phyloP scores from a whole-genome alignment of 768 basidiomycete genomes.

The Lactarius hengduanensis region DNA sequence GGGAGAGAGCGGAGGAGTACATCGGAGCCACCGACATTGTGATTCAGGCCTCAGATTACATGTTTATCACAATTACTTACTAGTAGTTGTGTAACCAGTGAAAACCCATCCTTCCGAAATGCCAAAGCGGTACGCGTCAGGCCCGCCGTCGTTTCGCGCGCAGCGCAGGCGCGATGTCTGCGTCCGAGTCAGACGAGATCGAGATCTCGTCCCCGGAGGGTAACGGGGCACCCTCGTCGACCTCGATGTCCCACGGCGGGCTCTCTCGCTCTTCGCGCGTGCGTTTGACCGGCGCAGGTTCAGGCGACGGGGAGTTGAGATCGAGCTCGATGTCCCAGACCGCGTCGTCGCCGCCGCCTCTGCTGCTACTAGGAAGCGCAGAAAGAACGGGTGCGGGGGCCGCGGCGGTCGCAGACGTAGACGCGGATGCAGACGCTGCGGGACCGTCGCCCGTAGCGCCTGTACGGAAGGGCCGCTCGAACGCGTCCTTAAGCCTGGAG shows the following conservation, averaged over 20 bases:
- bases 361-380: not conserved
- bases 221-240: not conserved
- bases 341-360: conserved; percentile 35
- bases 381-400: too few relatives aligned
- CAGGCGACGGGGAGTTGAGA: conserved; percentile 34
- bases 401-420: not conserved
- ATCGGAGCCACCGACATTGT: not conserved
- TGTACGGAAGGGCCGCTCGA: conserved; percentile 84
- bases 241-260: conserved; percentile 27
- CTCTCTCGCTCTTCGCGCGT: conserved; percentile 22
- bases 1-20: not conserved
- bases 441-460: conserved; percentile 48
- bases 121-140: not conserved
- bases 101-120: too few relatives aligned
- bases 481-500: conserved; percentile 84
- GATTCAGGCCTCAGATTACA: not conserved
- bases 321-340: conserved; percentile 75
- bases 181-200: conserved; percentile 14
- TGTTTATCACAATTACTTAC: not conserved
- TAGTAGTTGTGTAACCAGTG: too few relatives aligned
- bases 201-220: not conserved
- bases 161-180: conserved; percentile 17
- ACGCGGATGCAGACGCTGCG: conserved; percentile 5
- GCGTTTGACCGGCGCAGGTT: conserved; percentile 9
- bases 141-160: conserved; percentile 24